A percentile compares a stretch with the other conserved stretches of the same genome.
Conservation (phyloP, 331 rosid species). For the Phaseolus coccineus region DNA sequence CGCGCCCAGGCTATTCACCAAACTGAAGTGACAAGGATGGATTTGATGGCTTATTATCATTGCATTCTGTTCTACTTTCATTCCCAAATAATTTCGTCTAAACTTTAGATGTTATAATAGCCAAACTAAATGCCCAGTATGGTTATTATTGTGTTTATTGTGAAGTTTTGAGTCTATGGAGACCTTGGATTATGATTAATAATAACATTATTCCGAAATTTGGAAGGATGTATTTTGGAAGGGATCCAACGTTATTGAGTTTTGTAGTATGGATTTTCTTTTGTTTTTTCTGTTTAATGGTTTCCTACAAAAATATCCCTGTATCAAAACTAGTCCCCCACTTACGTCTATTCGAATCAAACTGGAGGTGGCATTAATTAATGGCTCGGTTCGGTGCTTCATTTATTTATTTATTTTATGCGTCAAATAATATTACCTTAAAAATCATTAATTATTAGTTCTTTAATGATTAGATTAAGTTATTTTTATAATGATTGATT, state of each 20-base stretch:
- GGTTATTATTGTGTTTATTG: slow-evolving; percentile 45
- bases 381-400: too few species aligned
- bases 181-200: slow-evolving; percentile 53
- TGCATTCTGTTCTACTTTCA: slow-evolving; percentile 38
- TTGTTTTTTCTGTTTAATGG: not conserved
- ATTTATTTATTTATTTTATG: too few species aligned
- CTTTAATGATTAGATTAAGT: too few species aligned
- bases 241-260: slow-evolving; percentile 16
- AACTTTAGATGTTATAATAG: slow-evolving; percentile 46
- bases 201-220: slow-evolving; percentile 40
- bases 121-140: slow-evolving; percentile 43
- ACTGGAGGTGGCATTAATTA: too few species aligned
- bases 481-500: too few species aligned
- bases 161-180: slow-evolving; percentile 50
- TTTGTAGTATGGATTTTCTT: not conserved
- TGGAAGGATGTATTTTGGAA: slow-evolving; percentile 34
- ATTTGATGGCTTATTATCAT: slow-evolving; percentile 32
- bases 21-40: slow-evolving; percentile 61
- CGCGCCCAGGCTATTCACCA: slow-evolving; percentile 65
- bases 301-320: not conserved
- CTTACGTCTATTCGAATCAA: not conserved
- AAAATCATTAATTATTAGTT: too few species aligned
- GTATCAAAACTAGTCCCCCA: too few species aligned
- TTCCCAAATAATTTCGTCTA: slow-evolving; percentile 39
- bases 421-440: too few species aligned